Evolutionary conservation across 805 yeast species (phyloP).

Genomic region (Wickerhamiella galacta): DNA sequence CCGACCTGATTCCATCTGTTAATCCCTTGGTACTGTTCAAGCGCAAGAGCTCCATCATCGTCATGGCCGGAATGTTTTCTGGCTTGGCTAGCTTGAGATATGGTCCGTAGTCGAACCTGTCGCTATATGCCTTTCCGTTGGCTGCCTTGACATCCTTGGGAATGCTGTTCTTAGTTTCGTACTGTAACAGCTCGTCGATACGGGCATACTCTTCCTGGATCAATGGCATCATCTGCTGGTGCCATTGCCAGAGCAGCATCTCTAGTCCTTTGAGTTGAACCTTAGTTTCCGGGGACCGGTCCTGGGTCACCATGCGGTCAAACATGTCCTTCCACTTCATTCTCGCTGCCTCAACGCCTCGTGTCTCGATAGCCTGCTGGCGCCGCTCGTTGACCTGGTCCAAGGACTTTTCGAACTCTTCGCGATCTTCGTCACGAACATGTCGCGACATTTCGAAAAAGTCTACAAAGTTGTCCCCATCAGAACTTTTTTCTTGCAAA

Average conservation of each 20-base stretch:
- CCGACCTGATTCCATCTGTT: constrained; percentile 63
- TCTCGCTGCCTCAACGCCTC: constrained; percentile 71
- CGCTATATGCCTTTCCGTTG: constrained; percentile 11
- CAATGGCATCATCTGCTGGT: constrained; percentile 50
- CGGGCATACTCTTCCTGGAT: constrained; percentile 47
- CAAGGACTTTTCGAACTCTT: constrained; percentile 44
- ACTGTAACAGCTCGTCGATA: constrained; percentile 30
- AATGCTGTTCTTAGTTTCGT: constrained; percentile 10
- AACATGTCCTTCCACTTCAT: constrained; percentile 77
- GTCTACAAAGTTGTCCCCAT: constrained; percentile 31
- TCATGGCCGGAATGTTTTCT: constrained; percentile 65
- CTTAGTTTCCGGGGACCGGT: constrained; percentile 27
- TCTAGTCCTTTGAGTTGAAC: constrained; percentile 36
- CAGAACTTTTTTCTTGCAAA: constrained; percentile 20
- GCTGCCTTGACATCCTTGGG: constrained; percentile 10
- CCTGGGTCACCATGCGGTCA: constrained; percentile 24
- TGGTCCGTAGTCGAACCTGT: constrained; percentile 46
- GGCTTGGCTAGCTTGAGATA: constrained; percentile 56
- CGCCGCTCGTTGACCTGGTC: constrained; percentile 59
- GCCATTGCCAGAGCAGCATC: constrained; percentile 73
- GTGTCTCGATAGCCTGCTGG: constrained; percentile 57
- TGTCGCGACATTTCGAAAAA: constrained; percentile 49
- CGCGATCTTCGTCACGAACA: constrained; percentile 27
- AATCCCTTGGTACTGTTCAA: constrained; percentile 60
- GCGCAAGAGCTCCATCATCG: constrained; percentile 67